Conservation (phyloP, 2,329 filamentous ascomycete species). For the Cytospora mali region DNA sequence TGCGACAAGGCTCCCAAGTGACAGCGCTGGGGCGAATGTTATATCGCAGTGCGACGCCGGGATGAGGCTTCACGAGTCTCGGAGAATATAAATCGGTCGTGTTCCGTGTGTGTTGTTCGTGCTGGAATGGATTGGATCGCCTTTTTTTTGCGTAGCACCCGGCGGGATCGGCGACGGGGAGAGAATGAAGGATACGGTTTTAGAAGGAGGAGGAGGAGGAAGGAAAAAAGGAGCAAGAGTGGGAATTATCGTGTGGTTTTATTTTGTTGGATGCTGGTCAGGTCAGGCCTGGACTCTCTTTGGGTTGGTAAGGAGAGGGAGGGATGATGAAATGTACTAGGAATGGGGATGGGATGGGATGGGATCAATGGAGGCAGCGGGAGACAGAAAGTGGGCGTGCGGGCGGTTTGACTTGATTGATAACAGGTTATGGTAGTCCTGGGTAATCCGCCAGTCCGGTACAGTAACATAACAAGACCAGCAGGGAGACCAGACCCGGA, state of each 20-base stretch:
- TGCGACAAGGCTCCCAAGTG: slow-evolving; percentile 17
- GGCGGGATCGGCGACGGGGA: background rate
- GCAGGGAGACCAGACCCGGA: too few species aligned
- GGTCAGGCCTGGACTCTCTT: background rate
- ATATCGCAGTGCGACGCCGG: background rate
- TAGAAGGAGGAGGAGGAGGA: background rate
- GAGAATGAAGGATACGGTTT: background rate
- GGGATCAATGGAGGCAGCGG: background rate
- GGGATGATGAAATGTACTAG: background rate
- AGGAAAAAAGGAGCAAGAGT: slow-evolving; percentile 1
- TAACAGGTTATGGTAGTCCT: background rate
- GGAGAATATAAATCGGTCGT: background rate
- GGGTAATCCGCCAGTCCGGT: too few species aligned
- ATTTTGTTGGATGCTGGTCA: background rate
- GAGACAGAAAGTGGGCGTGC: background rate
- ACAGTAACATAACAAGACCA: too few species aligned
- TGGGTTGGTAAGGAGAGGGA: background rate
- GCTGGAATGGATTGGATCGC: background rate
- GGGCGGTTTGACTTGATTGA: background rate
- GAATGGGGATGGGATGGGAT: background rate
- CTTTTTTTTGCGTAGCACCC: background rate
- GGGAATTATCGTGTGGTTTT: background rate
- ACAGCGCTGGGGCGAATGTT: slow-evolving; percentile 5
- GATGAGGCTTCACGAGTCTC: background rate
- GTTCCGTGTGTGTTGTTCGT: background rate